Evolutionary conservation across 768 basidiomycete species (phyloP), one percentile per base, ranked within the genome.

Genomic region (Clavulina sp.): DNA sequence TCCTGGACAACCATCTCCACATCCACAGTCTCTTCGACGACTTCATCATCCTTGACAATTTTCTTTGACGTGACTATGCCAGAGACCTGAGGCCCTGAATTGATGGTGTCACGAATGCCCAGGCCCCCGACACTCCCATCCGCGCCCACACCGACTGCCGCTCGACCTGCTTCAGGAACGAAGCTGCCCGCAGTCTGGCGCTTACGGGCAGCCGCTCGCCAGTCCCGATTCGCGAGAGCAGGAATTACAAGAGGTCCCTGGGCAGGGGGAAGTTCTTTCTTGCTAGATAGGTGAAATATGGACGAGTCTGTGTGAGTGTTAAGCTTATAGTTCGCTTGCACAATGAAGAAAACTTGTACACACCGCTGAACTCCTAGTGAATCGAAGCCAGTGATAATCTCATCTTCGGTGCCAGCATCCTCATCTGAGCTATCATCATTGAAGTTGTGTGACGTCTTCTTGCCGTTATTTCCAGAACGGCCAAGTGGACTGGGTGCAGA

Each of bases 231-330:
- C 59, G 87, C 70, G 41, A 86, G 69, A 1, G 87, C 70, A 16
- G 92, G 80, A 41, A 99, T 97, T 33, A 95, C 78, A 5, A 95
- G 73, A 0, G 84, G 84, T 3, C 69, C 75, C n/a, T n/a, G n/a
- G 36, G 74, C 62, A 7, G 72, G 65, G 48, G 62, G 69, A 55
- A 70, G 70, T 38, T 67, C 71, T 51, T 70, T 68, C 52, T 41
- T 36, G 34, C 33, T 29, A 28, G 49, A 55, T 52, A 48, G 43
- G 48, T 52, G 57, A 55, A 51, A 57, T 53, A 52, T 60, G 54
- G 51, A 51, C 59, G 56, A 56, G 57, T 81, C 80, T 68, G 60
- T 75, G 80, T 84, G 78, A 86, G 83, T 75, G 48, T 13, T 49
- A 33, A 54, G 47, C 43, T 52, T 40, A 41, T 52, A 19, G 21